Conservation (phyloP, 768 basidiomycete species). For the Mycena chlorophos region DNA sequence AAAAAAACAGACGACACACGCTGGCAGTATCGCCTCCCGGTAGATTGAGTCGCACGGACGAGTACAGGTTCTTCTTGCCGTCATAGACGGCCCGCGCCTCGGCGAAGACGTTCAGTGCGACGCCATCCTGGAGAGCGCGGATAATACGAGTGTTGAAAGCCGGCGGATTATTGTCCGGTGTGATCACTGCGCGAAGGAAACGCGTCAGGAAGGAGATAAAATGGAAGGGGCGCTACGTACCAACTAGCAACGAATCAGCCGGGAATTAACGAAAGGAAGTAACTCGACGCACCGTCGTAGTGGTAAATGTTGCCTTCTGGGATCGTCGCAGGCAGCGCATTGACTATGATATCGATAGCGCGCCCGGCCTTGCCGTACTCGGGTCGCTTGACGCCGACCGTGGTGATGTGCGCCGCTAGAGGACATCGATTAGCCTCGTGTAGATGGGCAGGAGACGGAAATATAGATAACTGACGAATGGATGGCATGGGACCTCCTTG, state of each 20-base stretch:
- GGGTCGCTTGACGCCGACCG: conserved; percentile 64
- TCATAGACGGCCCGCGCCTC: conserved; percentile 53
- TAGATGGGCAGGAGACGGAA: not conserved
- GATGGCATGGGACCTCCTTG: not conserved
- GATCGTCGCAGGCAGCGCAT: conserved; percentile 54
- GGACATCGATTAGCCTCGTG: not conserved
- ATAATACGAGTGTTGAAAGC: conserved; percentile 52
- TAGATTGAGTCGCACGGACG: conserved; percentile 38
- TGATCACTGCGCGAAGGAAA: conserved; percentile 29
- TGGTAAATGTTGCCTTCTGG: conserved; percentile 61
- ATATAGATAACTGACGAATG: not conserved
- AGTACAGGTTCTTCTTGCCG: conserved; percentile 59
- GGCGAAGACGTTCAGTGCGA: conserved; percentile 48
- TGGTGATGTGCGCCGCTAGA: conserved; percentile 33
- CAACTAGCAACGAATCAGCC: not conserved
- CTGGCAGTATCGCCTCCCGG: conserved; percentile 39
- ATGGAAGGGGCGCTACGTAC: not conserved
- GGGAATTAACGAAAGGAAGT: not conserved
- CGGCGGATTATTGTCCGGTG: conserved; percentile 51
- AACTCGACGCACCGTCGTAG: conserved; percentile 57
- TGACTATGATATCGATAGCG: conserved; percentile 38
- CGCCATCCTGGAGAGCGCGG: conserved; percentile 42
- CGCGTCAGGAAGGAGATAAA: not conserved
- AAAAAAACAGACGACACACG: not conserved
- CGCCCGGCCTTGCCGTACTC: conserved; percentile 54